Evolutionary conservation across 495 filamentous ascomycete species (phyloP).

Genomic region (Hyaloscypha variabilis): DNA sequence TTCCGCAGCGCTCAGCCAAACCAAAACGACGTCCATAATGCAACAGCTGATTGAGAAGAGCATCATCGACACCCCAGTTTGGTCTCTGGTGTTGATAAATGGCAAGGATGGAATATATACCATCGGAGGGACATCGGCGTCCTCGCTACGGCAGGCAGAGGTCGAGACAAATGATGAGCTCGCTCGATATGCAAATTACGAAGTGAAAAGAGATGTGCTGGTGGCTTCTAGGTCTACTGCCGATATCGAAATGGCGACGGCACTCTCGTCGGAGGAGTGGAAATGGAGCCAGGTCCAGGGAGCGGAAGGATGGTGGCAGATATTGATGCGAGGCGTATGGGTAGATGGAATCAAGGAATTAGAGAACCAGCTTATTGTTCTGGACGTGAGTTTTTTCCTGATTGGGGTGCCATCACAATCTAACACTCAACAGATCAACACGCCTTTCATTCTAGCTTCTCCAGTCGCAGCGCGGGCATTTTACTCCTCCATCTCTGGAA

Average conservation of each 20-base stretch:
- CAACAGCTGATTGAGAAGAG: constrained; percentile 17
- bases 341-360: constrained; percentile 13
- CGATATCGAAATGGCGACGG: not conserved
- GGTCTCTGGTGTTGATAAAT: constrained; percentile 19
- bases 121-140: constrained; percentile 8
- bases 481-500: constrained; percentile 18
- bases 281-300: constrained; percentile 18
- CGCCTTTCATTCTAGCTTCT: constrained; percentile 22
- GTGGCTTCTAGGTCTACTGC: not conserved
- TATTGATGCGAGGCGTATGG: constrained; percentile 20
- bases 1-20: constrained; percentile 13
- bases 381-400: constrained; percentile 10
- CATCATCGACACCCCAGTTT: constrained; percentile 17
- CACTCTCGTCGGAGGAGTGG: not conserved
- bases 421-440: constrained; percentile 15
- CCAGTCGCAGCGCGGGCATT: constrained; percentile 16
- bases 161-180: constrained; percentile 2
- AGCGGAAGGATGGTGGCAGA: constrained; percentile 27
- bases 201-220: not conserved
- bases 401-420: not conserved
- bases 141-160: not conserved
- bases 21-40: constrained; percentile 12
- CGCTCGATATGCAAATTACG: not conserved
- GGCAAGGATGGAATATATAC: constrained; percentile 15
- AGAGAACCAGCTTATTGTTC: constrained; percentile 11